Evolutionary conservation across 208 protist species (phyloP), one percentile per base, ranked within the genome.

Genomic region (Leptomonas pyrrhocoris): DNA sequence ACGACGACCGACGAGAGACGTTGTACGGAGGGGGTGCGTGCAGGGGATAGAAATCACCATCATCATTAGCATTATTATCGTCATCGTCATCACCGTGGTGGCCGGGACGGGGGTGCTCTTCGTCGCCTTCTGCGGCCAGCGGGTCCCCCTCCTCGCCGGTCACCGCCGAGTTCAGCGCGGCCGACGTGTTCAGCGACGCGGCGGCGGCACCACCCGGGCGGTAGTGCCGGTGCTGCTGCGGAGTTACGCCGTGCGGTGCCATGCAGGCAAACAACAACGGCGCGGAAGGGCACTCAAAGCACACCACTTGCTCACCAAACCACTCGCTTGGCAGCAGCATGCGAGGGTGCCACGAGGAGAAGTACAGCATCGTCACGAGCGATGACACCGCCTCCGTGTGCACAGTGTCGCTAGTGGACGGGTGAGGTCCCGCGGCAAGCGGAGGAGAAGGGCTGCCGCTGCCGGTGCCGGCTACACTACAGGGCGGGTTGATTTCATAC

Each of bases 271-370:
- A 56, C 23, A 91, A 21, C 12, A 78, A 62, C 46, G 70, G 58
- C n/a, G 76, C 70, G 6, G 58, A 38, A 4, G 86, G 88, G 28
- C 86, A 79, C 50, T 87, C 79, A 69, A 95, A 95, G 36, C 73
- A 81, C 7, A 81, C 78, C 30, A 93, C 81, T 18, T 89, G 76
- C 73, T 95, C 90, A 11, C 90, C 90, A n/a, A 95, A 67, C 90
- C 90, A 95, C 61, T 88, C 83, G 9, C 79, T 83, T 30, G 86
- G 77, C n/a, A 91, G 56, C 46, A 54, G 46, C 55, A 64, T 78
- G 23, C 54, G 61, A 9, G 58, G 75, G 64, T 76, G 67, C 30
- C 68, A 74, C 16, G 73, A 19, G 18, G 81, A 83, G 65, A 92
- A 92, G 53, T 82, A 81, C 23, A 94, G 68, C 36, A 87, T 74